Evolutionary conservation across 179 eudicot species (phyloP).

Genomic region (Vitellaria paradoxa): DNA sequence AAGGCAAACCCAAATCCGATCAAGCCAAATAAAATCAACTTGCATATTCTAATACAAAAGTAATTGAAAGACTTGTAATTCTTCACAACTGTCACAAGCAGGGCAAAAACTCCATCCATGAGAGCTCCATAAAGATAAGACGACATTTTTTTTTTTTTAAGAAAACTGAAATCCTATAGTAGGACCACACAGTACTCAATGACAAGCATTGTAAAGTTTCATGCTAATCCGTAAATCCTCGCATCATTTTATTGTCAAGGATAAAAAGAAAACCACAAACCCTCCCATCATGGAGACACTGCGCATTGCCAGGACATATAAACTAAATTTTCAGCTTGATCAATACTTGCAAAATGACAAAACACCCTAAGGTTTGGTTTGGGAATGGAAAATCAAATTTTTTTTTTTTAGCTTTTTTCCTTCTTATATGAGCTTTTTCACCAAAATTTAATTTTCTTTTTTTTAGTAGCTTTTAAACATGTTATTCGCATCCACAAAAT

Average conservation of each 20-base stretch:
- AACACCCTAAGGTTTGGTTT: background rate
- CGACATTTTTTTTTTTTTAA: background rate
- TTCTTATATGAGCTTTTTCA: too few species aligned
- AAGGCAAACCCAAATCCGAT: background rate
- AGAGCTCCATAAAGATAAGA: background rate
- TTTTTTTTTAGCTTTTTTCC: background rate
- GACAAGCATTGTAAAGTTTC: background rate
- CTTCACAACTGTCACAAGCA: background rate
- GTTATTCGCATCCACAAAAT: too few species aligned
- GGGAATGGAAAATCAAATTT: too few species aligned
- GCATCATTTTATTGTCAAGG: background rate
- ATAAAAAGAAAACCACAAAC: background rate
- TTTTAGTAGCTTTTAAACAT: too few species aligned
- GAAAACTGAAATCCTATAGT: background rate
- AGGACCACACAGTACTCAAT: background rate
- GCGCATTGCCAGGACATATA: background rate
- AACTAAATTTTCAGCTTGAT: slow-evolving; percentile 3
- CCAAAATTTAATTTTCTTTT: too few species aligned
- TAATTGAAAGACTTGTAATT: background rate
- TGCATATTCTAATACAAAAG: background rate
- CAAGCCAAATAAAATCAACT: background rate
- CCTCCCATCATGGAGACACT: background rate
- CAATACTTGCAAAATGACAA: background rate
- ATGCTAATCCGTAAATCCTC: background rate
- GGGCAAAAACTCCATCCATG: background rate